Evolutionary conservation across 306 rosid genomes (phyloP).

Genomic region (Ormosia semicastrata): DNA sequence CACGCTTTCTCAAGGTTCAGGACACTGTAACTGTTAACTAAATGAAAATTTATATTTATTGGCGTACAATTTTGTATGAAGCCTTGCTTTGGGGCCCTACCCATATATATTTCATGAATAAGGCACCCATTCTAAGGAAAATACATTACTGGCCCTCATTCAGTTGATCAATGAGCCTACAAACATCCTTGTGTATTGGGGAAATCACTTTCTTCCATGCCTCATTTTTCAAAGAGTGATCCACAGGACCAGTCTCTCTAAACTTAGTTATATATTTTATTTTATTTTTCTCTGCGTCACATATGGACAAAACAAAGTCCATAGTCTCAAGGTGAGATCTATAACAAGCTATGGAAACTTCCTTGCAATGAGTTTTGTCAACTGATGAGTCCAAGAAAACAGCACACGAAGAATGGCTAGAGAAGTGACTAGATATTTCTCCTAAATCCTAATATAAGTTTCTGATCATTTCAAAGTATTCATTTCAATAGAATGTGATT

Average conservation of each 20-base stretch:
- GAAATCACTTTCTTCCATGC: conserved; percentile 26
- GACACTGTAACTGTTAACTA: conserved; percentile 24
- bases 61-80: not conserved
- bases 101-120: conserved; percentile 10
- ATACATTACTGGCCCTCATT: conserved; percentile 13
- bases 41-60: conserved; percentile 12
- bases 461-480: conserved; percentile 39
- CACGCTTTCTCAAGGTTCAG: conserved; percentile 52
- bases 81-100: not conserved
- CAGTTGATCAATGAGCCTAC: conserved; percentile 36
- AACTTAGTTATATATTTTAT: not conserved
- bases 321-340: conserved; percentile 37
- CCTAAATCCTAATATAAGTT: conserved; percentile 3
- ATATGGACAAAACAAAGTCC: conserved; percentile 47
- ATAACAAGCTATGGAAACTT: conserved; percentile 39
- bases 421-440: conserved; percentile 21
- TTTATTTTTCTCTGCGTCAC: not conserved
- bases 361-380: conserved; percentile 60
- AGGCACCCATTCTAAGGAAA: conserved; percentile 11
- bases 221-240: not conserved
- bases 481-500: conserved; percentile 22
- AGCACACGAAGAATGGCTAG: conserved; percentile 29
- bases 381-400: conserved; percentile 32
- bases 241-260: conserved; percentile 4
- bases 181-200: conserved; percentile 42